Base-by-base conservation (phyloP, 768 basidiomycete species). In the Boletus rubropictus region DNA sequence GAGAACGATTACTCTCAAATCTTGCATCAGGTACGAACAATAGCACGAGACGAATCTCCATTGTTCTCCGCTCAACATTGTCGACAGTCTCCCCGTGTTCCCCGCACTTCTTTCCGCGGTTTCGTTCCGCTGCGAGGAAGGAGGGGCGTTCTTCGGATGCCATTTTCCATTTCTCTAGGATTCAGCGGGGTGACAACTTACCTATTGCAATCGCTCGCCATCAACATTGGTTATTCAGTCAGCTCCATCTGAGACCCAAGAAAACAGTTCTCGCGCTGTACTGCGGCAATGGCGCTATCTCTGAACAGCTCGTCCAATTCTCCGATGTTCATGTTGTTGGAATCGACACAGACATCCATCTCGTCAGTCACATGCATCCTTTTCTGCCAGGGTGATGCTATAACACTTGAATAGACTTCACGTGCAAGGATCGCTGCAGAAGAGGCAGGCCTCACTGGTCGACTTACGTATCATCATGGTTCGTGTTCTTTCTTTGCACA, bases 161-260 rank as follows among this genome's bases (percentile, higher is more conserved):
- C 15, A n/a, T 27, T 15, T 50, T 50, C 25, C 49, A 50, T 15
- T 46, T 50, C 36, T 48, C 50, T 5, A 51, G 50, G 31, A 48
- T 48, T 22, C n/a, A 24, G 7, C 46, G 20, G 4, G 47, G 46
- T 21, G 50, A 51, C 21, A 48, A 32, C 32, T 24, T 49, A 34
- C 46, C 41, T 22, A 8, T 39, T n/a, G 41, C 46, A 11, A 49
- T 51, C 24, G 32, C 50, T 46, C 46, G 46, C 37, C 50, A 51
- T 31, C 46, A 51, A 34, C 50, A 44, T 17, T 4, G 39, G 6
- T 18, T 51, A 11, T 51, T 51, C 36, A 49, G 40, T 28, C 50
- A 52, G 4, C 50, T 52, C 21, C 5, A 18, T 25, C 37, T 52
- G 32, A 43, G 25, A 11, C 47, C 47, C 24, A 29, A 24, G 28